Evolutionary conservation across 108 stramenopile species (phyloP).

Genomic region (Phaeodactylum tricornutum): DNA sequence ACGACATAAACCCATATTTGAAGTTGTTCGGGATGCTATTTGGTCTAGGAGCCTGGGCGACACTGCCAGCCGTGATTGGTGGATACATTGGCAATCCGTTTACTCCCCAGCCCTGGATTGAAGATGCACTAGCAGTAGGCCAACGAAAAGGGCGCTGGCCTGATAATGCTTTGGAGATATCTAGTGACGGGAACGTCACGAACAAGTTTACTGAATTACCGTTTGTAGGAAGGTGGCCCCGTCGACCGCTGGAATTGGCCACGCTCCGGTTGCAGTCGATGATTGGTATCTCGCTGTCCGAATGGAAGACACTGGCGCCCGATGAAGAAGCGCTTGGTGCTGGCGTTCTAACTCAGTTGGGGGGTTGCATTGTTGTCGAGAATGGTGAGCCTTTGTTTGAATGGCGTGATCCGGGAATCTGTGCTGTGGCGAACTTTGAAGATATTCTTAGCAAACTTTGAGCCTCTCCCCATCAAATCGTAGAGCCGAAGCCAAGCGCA

Average conservation of each 20-base stretch:
- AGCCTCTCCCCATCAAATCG: not conserved
- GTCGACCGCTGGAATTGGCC: slow-evolving; percentile 82
- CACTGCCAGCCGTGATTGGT: slow-evolving; percentile 83
- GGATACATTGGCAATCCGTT: slow-evolving; percentile 92
- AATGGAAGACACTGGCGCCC: slow-evolving; percentile 77
- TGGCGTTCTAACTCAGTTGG: slow-evolving; percentile 80
- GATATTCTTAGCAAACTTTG: slow-evolving; percentile 47
- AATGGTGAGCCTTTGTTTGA: slow-evolving; percentile 35
- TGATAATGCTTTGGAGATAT: slow-evolving; percentile 59
- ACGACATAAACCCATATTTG: slow-evolving; percentile 63
- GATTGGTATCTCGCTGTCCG: slow-evolving; percentile 72
- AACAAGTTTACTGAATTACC: slow-evolving; percentile 78
- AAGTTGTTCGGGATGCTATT: slow-evolving; percentile 89
- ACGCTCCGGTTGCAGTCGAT: slow-evolving; percentile 85
- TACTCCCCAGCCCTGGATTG: slow-evolving; percentile 70
- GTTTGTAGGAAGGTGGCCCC: slow-evolving; percentile 73
- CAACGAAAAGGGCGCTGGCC: slow-evolving; percentile 73
- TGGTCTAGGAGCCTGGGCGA: slow-evolving; percentile 85
- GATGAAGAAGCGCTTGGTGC: slow-evolving; percentile 49
- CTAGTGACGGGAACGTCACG: slow-evolving; percentile 33
- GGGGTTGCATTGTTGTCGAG: slow-evolving; percentile 58
- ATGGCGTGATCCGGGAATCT: slow-evolving; percentile 83
- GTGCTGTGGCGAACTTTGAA: slow-evolving; percentile 83
- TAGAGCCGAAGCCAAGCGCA: not conserved
- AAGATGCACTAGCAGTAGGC: slow-evolving; percentile 76